These are phyloP conservation scores for Apiospora koreana DNA, from an alignment of 2,329 filamentous ascomycete genomes.

Conservation along the genomic window DNA sequence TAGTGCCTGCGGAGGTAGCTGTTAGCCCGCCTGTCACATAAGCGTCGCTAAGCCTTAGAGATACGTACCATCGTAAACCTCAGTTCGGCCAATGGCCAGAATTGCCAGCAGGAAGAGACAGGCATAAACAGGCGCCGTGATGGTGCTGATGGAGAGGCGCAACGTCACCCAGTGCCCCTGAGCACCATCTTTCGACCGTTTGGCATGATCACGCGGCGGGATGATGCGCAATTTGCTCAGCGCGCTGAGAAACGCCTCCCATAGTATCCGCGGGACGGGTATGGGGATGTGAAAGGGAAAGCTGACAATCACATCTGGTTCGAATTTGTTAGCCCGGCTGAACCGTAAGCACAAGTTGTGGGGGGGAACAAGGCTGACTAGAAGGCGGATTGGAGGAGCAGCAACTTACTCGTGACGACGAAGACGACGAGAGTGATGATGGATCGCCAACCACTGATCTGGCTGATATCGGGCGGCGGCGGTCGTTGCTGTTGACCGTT, in stretches of 20 bases:
- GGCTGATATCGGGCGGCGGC: slow-evolving; percentile 43
- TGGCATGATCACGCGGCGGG: slow-evolving; percentile 36
- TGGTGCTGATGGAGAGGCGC: slow-evolving; percentile 66
- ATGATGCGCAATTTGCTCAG: slow-evolving; percentile 54
- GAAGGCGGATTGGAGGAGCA: no score
- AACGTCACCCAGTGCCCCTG: slow-evolving; percentile 47
- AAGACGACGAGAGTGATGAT: slow-evolving; percentile 72
- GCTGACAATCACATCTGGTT: slow-evolving; percentile 64
- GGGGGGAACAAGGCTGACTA: neutral
- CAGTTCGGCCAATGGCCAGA: slow-evolving; percentile 62
- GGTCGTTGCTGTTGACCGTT: neutral
- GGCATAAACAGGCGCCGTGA: slow-evolving; percentile 69
- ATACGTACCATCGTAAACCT: slow-evolving; percentile 52
- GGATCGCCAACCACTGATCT: slow-evolving; percentile 66
- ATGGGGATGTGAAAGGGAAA: slow-evolving; percentile 69
- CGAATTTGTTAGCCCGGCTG: neutral
- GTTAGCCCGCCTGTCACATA: neutral
- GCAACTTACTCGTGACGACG: slow-evolving; percentile 63
- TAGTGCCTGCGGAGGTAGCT: slow-evolving; percentile 49
- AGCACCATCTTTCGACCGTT: slow-evolving; percentile 20
- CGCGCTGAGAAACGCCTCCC: slow-evolving; percentile 42
- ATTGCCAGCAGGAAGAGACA: slow-evolving; percentile 73
- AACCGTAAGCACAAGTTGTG: neutral
- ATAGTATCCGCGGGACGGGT: slow-evolving; percentile 54
- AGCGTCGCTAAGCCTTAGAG: neutral